These are phyloP conservation scores for Polyporus arcularius DNA, from an alignment of 768 basidiomycete genomes.

Conservation along the genomic window DNA sequence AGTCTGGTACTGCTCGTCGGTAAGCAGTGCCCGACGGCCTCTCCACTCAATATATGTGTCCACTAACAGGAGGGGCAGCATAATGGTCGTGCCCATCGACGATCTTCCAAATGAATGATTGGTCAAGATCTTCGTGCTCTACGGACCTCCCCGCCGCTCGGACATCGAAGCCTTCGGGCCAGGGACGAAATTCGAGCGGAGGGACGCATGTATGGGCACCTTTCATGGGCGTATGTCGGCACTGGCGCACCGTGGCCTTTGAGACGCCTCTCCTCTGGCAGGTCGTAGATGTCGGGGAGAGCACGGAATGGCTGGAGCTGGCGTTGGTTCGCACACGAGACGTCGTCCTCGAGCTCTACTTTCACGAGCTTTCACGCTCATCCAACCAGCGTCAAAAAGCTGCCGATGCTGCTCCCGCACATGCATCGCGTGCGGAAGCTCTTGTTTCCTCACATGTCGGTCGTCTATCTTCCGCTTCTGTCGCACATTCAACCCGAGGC, in stretches of 20 bases:
- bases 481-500: not conserved
- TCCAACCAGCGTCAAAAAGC: not conserved
- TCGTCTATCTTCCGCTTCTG: not conserved
- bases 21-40: too few species aligned
- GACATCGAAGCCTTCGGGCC: too few species aligned
- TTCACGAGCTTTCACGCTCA: not conserved
- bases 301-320: not conserved
- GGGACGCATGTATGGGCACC: not conserved
- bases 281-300: not conserved
- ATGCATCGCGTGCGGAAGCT: not conserved
- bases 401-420: not conserved
- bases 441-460: too few species aligned
- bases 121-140: too few species aligned
- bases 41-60: too few species aligned
- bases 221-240: conserved; percentile 11
- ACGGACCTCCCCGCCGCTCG: too few species aligned
- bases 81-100: too few species aligned
- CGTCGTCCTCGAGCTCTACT: not conserved
- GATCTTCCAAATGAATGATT: too few species aligned
- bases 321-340: not conserved
- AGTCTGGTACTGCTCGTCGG: too few species aligned
- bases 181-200: too few species aligned
- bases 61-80: too few species aligned
- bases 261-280: conserved; percentile 7
- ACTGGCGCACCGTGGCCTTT: conserved; percentile 13